These are phyloP conservation scores for Russula dissimulans DNA, from an alignment of 768 basidiomycete species.

Conservation along the genomic window DNA sequence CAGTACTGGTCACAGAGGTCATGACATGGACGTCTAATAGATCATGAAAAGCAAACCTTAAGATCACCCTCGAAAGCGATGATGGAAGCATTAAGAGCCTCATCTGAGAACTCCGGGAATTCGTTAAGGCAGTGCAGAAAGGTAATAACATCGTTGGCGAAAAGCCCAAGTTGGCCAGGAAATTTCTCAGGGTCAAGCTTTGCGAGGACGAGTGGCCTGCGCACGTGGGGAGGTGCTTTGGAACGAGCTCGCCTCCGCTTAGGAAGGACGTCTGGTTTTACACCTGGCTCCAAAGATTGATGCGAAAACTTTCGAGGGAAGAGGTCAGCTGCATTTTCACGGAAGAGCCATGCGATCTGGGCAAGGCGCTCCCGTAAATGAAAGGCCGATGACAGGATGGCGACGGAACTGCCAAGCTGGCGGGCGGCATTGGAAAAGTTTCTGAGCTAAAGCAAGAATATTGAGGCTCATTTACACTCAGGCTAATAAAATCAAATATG, in stretches of 20 bases:
- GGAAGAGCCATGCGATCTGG: slow-evolving; percentile 61
- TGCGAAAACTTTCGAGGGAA: slow-evolving; percentile 56
- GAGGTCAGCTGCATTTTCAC: slow-evolving; percentile 67
- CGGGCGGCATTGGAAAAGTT: slow-evolving; percentile 71
- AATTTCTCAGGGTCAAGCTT: slow-evolving; percentile 56
- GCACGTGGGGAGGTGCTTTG: slow-evolving; percentile 36
- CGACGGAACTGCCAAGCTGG: slow-evolving; percentile 68
- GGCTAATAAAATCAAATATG: neutral
- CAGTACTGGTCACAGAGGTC: slow-evolving; percentile 44
- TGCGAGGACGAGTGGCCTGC: slow-evolving; percentile 44
- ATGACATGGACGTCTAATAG: slow-evolving; percentile 1
- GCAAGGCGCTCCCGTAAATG: slow-evolving; percentile 61
- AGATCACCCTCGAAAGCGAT: slow-evolving; percentile 60
- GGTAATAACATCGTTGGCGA: slow-evolving; percentile 57
- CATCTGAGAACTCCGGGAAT: slow-evolving; percentile 71
- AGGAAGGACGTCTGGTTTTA: slow-evolving; percentile 29
- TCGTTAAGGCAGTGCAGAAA: slow-evolving; percentile 67
- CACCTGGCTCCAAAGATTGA: slow-evolving; percentile 32
- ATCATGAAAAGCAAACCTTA: slow-evolving; percentile 33
- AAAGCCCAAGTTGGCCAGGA: slow-evolving; percentile 50
- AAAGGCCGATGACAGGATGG: slow-evolving; percentile 65
- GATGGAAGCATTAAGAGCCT: slow-evolving; percentile 60
- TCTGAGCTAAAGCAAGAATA: slow-evolving; percentile 42
- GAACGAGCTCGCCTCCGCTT: slow-evolving; percentile 28
- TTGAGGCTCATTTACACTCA: neutral